phyloP scores from a whole-genome alignment of 148 eudicot species.

The Rheum nobile region DNA sequence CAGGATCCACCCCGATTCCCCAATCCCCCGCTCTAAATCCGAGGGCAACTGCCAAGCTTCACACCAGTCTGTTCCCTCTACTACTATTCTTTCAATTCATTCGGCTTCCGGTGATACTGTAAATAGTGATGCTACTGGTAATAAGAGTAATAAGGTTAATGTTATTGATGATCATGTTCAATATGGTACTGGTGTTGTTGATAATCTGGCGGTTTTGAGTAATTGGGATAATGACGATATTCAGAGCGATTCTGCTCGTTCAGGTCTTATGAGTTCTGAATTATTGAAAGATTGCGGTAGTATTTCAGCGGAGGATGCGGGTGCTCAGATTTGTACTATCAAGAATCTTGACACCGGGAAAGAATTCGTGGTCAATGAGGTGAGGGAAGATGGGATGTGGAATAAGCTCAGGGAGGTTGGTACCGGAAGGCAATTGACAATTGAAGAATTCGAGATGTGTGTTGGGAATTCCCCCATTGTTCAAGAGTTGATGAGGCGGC shows the following conservation, averaged over 20 bases:
- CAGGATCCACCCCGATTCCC: constrained; percentile 3
- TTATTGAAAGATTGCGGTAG: background rate
- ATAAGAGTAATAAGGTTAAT: constrained; percentile 5
- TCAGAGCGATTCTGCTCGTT: constrained; percentile 2
- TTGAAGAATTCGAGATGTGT: constrained; percentile 86
- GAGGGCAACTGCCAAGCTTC: constrained; percentile 9
- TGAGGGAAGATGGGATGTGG: constrained; percentile 77
- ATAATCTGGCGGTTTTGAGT: constrained; percentile 16
- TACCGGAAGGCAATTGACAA: constrained; percentile 86
- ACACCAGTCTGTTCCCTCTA: background rate
- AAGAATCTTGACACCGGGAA: constrained; percentile 86
- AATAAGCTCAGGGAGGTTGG: constrained; percentile 73
- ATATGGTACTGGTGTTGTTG: constrained; percentile 15
- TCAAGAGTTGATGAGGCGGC: constrained; percentile 89
- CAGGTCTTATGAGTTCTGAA: background rate
- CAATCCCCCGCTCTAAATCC: constrained; percentile 31
- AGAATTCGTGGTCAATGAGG: constrained; percentile 94
- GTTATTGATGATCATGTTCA: background rate
- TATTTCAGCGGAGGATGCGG: constrained; percentile 8
- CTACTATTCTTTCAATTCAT: constrained; percentile 32
- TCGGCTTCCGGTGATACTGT: constrained; percentile 36
- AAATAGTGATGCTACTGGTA: constrained; percentile 27
- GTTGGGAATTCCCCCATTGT: constrained; percentile 94
- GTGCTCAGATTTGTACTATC: constrained; percentile 45
- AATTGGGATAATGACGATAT: constrained; percentile 18